A percentile compares a stretch with the other conserved stretches of the same genome.
Conservation (phyloP, 2,329 filamentous ascomycete species). For the Aspergillus latus region DNA sequence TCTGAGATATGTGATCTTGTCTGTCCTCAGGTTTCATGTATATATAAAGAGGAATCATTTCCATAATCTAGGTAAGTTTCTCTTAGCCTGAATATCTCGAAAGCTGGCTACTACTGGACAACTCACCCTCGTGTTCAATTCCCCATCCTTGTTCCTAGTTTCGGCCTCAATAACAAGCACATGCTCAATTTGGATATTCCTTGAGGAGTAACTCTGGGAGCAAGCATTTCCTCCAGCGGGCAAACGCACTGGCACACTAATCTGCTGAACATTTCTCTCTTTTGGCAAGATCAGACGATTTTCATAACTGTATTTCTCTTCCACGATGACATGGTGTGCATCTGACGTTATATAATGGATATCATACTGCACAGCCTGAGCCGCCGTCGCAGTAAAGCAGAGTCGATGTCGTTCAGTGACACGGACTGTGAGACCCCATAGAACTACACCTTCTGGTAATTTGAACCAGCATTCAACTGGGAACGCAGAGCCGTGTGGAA, state of each 20-base stretch:
- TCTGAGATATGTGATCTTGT: neutral
- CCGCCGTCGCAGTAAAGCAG: constrained; percentile 19
- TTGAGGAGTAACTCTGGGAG: neutral
- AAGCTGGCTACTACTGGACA: neutral
- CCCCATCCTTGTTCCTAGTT: neutral
- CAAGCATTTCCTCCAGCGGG: neutral
- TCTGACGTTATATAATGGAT: constrained; percentile 16
- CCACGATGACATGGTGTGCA: constrained; percentile 11
- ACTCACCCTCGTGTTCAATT: neutral
- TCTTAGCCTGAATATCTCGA: neutral
- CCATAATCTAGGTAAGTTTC: neutral
- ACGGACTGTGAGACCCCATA: constrained; percentile 12
- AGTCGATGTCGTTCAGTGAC: constrained; percentile 21
- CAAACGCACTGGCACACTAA: neutral
- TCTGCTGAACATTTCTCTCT: neutral
- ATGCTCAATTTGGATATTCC: neutral
- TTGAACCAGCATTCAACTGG: constrained; percentile 22
- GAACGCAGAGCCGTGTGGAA: constrained; percentile 24
- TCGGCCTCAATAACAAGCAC: neutral
- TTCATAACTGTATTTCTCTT: neutral
- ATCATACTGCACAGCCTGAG: constrained; percentile 18
- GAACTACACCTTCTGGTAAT: constrained; percentile 12
- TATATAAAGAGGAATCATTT: neutral
- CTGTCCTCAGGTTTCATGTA: neutral
- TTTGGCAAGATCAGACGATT: no score